Base-by-base conservation (phyloP, 768 basidiomycete species). In the Candolleomyces aberdarensis region DNA sequence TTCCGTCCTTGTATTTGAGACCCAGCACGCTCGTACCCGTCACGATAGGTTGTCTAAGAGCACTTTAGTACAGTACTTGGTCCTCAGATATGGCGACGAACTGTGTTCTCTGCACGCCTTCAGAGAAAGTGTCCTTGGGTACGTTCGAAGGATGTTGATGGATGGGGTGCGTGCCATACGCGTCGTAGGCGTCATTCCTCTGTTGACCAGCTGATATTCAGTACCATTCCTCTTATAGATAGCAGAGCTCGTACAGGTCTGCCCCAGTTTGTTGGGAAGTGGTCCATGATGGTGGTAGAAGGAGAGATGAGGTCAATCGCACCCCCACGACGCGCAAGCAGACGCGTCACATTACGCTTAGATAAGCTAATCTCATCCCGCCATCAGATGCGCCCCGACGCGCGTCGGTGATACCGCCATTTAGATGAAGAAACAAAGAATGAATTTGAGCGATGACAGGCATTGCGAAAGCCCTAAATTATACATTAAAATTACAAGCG, bases 1-100 rank as follows among this genome's bases (percentile, higher is more conserved):
- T 85, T 9, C 97, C 97, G 68, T 93, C 94, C 74, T 96, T 94
- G 83, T 84, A 98, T 75, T 92, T 92, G 75, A 99, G 80, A 2
- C 91, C 97, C 39, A 99, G 83, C 5, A 99, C 94, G 59, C 90
- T 92, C n/a, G 96, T 96, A 60, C 96, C 97, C 0, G 96, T 98
- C 9, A 98, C 94, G 62, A 98, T 88, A 10, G 97, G 97, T 68
- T 95, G 91, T 69, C 92, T 94, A 26, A 47, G 14, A 47, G 13
- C n/a, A 48, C 7, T 49, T 59, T 11, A 63, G 56, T 3, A 7
- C 19, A 5, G 13, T 1, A 3, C 11, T 22, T n/a, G 55, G 49
- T 15, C 0, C 5, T n/a, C 2, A n/a, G 3, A 5, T 51, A 32
- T 1, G 49, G 22, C 9, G 10, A 72, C 83, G 36, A 53, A 92